Evolutionary conservation across 441 rosid species (phyloP), one percentile per base, ranked within the genome.

Genomic region (Croton laevigatus): DNA sequence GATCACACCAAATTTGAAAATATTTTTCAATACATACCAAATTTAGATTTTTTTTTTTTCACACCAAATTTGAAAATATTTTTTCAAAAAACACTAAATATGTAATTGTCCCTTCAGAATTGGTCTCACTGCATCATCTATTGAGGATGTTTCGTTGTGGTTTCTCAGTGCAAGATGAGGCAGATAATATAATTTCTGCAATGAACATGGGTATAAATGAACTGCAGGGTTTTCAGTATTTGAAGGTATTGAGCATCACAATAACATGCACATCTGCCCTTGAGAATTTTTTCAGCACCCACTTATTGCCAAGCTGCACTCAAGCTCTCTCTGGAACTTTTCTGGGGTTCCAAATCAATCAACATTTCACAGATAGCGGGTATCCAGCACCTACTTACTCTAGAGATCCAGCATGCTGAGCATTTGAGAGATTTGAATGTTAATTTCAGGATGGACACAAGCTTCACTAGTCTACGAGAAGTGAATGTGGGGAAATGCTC

Each of bases 111-210:
- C n/a, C n/a, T n/a, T n/a, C n/a, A n/a, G n/a, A n/a, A n/a, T n/a
- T n/a, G n/a, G n/a, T n/a, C n/a, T n/a, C n/a, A n/a, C n/a, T n/a
- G n/a, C n/a, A n/a, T n/a, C n/a, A n/a, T n/a, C n/a, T n/a, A n/a
- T 71, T 82, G 54, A 40, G 45, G 42, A 57, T 84, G 69, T 42
- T 53, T 1, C 5, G 27, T 0, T 73, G 71, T 11, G 70, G 77
- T 53, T 0, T 20, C 36, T 6, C 42, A 6, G n/a, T 13, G 3
- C 4, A 3, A 14, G 42, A 51, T 11, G 23, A 3, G 32, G 19
- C 51, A 59, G 66, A 63, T 22, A 68, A 60, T 54, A 13, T 72
- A 34, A 40, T 69, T 0, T 38, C 69, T 45, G 36, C n/a, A 3
- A 55, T 19, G 17, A 55, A 23, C n/a, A 38, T 42, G 7, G 2